Base-by-base conservation (phyloP, 495 filamentous ascomycete genomes). In the Podospora didyma region DNA sequence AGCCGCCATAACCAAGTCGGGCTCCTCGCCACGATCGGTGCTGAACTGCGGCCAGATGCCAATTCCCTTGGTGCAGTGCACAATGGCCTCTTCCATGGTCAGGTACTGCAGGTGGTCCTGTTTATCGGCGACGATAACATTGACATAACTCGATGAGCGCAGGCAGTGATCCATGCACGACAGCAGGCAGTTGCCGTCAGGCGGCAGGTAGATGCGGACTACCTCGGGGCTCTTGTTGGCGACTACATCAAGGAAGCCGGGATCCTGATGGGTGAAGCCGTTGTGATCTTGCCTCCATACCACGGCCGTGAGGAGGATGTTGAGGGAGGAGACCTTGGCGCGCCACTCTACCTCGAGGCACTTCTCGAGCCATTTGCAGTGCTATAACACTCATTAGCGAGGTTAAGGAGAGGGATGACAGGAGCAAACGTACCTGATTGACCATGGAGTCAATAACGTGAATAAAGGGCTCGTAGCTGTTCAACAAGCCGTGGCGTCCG, bases 221-320 rank as follows among this genome's bases (percentile, higher is more conserved):
- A 90, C 85, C 56, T 88, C 82, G 14, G 87, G 86, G 66, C 77
- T 82, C 71, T 89, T 90, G 74, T 90, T 90, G 57, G 82, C 82
- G 2, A 89, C 79, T 1, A 89, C 84, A 61, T 89, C 86, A 16
- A 89, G 77, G 79, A 89, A 90, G 19, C 87, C 86, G 0, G 86
- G 86, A 58, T 90, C 87, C 67, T 90, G 87, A 69, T 90, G 87
- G 0, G 86, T 90, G 65, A 90, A 90, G 48, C 86, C 87, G 62
- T 89, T 89, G 75, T 90, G 87, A 65, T 90, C 87, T 69, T 90
- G 87, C 60, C 87, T 70, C 87, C 87, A 89, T 49, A 89, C 87
- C 2, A 87, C 87, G 1, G 85, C 82, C 0, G 86, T 90, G 26
- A 89, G 77, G 12, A 90, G 78, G 56, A 90, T 88, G 70, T 90